These are phyloP conservation scores for Antarctomyces pellizariae DNA, from an alignment of 495 filamentous ascomycete species.

Conservation along the genomic window DNA sequence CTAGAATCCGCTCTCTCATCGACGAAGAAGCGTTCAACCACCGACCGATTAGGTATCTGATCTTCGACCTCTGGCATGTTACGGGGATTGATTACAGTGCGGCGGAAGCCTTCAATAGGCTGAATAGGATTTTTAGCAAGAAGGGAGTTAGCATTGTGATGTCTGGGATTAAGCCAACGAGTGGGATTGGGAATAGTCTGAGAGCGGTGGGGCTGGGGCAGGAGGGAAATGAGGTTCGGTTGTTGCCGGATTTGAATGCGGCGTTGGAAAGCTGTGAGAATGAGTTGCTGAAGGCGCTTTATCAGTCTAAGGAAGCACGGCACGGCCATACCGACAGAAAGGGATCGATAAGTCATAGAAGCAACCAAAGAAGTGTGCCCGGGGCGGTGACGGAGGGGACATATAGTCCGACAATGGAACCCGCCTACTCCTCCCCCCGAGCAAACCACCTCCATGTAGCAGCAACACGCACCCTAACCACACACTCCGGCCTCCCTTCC, in stretches of 20 bases:
- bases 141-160: conserved; percentile 59
- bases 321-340: conserved; percentile 11
- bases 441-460: conserved; percentile 53
- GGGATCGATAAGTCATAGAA: not conserved
- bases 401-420: conserved; percentile 32
- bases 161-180: conserved; percentile 50
- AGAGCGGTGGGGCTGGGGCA: conserved; percentile 57
- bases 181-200: conserved; percentile 52
- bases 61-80: conserved; percentile 77
- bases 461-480: conserved; percentile 44
- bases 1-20: conserved; percentile 56
- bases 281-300: conserved; percentile 71
- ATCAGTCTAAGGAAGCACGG: conserved; percentile 27
- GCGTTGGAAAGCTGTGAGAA: conserved; percentile 91
- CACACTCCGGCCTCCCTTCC: conserved; percentile 23
- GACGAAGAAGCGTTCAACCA: conserved; percentile 53
- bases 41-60: conserved; percentile 65
- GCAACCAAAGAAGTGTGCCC: conserved; percentile 16
- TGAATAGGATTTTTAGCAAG: conserved; percentile 54
- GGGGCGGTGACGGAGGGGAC: conserved; percentile 18
- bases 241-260: conserved; percentile 78
- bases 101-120: conserved; percentile 78
- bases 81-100: conserved; percentile 90
- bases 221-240: conserved; percentile 38
- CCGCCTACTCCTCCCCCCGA: conserved; percentile 52